Evolutionary conservation across 768 basidiomycete genomes (phyloP).

Genomic region (Naganishia vaughanmartiniae): DNA sequence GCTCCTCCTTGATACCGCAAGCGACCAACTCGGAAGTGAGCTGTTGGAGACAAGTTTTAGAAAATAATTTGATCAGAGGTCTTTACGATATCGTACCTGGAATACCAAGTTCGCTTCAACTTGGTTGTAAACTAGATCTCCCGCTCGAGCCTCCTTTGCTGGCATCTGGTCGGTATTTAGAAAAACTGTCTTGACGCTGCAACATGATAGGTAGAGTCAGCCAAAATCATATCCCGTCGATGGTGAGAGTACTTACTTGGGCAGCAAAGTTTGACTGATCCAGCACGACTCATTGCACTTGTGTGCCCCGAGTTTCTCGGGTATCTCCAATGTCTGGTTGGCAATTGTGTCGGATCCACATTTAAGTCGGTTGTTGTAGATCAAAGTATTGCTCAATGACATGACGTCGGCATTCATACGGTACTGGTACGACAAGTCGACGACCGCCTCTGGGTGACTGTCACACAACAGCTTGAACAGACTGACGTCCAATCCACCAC

Average conservation of each 20-base stretch:
- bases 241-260: conserved; percentile 57
- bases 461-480: conserved; percentile 85
- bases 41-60: conserved; percentile 56
- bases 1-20: conserved; percentile 64
- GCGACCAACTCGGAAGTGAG: conserved; percentile 64
- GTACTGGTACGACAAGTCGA: conserved; percentile 84
- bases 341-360: conserved; percentile 78
- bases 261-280: conserved; percentile 65
- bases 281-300: conserved; percentile 61
- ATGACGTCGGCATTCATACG: conserved; percentile 97
- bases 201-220: neutral
- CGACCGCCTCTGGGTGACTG: conserved; percentile 78
- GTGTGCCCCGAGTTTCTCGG: conserved; percentile 54
- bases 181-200: conserved; percentile 80
- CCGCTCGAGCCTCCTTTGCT: conserved; percentile 73
- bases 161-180: conserved; percentile 86
- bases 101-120: conserved; percentile 63
- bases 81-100: conserved; percentile 47
- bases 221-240: neutral
- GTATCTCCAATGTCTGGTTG: conserved; percentile 60
- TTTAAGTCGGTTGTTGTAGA: conserved; percentile 71
- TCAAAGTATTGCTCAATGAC: conserved; percentile 78
- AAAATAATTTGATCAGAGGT: neutral
- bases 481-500: conserved; percentile 82
- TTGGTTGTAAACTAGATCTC: conserved; percentile 86